A percentile compares a stretch with the other conserved stretches of the same genome.
These are phyloP conservation scores for Xylaria acuta DNA, from an alignment of 495 filamentous ascomycete genomes.

Conservation along the genomic window DNA sequence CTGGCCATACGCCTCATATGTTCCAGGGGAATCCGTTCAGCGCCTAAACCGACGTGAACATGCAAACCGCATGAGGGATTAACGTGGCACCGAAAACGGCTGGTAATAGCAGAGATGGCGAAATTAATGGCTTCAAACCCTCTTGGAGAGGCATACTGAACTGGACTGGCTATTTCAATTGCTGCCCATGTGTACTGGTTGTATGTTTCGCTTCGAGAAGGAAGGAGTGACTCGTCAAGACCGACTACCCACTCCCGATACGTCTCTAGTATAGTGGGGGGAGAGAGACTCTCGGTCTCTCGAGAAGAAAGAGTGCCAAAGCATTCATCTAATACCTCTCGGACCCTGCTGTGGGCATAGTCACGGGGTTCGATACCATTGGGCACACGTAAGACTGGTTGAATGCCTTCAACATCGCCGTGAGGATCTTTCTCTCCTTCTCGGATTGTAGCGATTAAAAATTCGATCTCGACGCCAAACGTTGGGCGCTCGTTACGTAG, in stretches of 20 bases:
- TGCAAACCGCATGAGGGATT: background rate
- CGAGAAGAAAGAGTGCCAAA: constrained; percentile 44
- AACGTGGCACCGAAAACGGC: background rate
- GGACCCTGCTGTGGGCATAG: background rate
- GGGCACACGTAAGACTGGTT: constrained; percentile 17
- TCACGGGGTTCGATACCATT: too few species aligned
- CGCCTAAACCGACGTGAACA: constrained; percentile 1
- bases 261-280: background rate
- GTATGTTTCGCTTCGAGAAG: too few species aligned
- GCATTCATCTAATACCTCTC: background rate
- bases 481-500: constrained; percentile 21
- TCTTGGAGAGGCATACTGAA: background rate
- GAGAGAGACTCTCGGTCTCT: background rate
- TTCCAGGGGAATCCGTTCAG: background rate
- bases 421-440: background rate
- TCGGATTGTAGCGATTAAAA: constrained; percentile 31
- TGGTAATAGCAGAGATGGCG: background rate
- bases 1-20: background rate
- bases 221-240: background rate
- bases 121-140: background rate
- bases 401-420: constrained; percentile 12
- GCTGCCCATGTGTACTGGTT: background rate
- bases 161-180: background rate
- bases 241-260: background rate
- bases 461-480: constrained; percentile 45